Evolutionary conservation across 179 eudicot species (phyloP), one percentile per base, ranked within the genome.

Genomic region (Drosera spatulata): DNA sequence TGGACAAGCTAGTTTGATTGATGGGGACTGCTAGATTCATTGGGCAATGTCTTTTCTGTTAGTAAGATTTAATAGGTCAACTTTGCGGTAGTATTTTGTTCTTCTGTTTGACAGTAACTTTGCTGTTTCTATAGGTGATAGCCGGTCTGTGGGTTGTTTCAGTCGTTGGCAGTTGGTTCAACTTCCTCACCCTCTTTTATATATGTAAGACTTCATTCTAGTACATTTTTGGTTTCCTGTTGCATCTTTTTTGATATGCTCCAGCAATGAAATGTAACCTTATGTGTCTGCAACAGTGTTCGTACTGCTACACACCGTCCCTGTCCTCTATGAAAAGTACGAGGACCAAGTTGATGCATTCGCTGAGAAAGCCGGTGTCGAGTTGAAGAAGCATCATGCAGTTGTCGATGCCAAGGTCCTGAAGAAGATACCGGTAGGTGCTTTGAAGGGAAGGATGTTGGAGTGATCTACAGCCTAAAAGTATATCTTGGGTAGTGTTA

Each of bases 331-430:
- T 50, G 96, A 87, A 66, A 87, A 77, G 75, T 69, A 87, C 40
- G 96, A 85, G 76, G 85, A 82, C 67, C 71, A 65, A 61, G 96
- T 87, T 39, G 96, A 87, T 60, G 56, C 80, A 2, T 79, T 73
- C 56, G 91, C 77, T 3, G 80, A 77, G 69, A 77, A 74, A 67
- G 88, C 86, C 46, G 37, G 61, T 38, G 22, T 13, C 14, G 80
- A 80, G 75, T 66, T 85, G 53, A 80, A 79, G 71, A 85, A 63
- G 72, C 84, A 85, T 39, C 82, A 82, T 63, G 78, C 80, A 40
- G 71, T 66, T 39, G 71, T 80, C 41, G 80, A 85, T 63, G 84
- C 71, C 37, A 85, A 71, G 71, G 77, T 74, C 37, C 73, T 86
- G 62, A 76, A 76, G 42, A 86, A 83, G 78, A 67, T 86, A 53